A percentile compares a stretch with the other conserved stretches of the same genome.
Conservation (phyloP, 495 filamentous ascomycete genomes). For the Tuber umbilicatum region DNA sequence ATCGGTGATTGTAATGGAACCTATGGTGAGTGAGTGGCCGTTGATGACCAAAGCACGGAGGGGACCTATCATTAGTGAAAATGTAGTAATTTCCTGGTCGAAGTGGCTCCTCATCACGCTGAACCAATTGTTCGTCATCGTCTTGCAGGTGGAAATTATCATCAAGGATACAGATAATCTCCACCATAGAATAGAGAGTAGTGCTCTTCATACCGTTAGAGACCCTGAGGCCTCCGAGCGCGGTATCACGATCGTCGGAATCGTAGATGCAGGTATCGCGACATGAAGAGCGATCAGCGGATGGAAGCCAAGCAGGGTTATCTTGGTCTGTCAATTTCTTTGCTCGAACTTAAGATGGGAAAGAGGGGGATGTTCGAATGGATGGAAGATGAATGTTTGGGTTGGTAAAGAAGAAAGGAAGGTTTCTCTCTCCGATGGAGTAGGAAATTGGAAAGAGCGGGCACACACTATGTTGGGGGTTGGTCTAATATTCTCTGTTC, state of each 20-base stretch:
- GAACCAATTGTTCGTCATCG: constrained; percentile 35
- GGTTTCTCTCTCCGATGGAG: too few relatives aligned
- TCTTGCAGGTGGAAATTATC: constrained; percentile 33
- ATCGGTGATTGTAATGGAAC: constrained; percentile 38
- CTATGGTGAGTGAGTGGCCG: too few relatives aligned
- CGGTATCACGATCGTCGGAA: constrained; percentile 35
- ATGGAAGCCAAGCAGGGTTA: too few relatives aligned
- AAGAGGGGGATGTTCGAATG: too few relatives aligned
- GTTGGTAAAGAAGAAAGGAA: too few relatives aligned
- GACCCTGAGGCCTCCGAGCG: constrained; percentile 42
- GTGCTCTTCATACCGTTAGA: constrained; percentile 43
- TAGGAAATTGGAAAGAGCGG: too few relatives aligned
- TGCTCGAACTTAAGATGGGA: too few relatives aligned
- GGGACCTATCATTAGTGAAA: constrained; percentile 19
- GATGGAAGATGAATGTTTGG: too few relatives aligned
- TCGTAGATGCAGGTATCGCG: constrained; percentile 43
- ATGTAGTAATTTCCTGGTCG: constrained; percentile 42
- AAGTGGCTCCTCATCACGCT: constrained; percentile 37
- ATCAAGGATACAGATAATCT: constrained; percentile 34
- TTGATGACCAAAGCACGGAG: too few relatives aligned
- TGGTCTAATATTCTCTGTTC: too few relatives aligned
- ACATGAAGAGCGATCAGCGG: constrained; percentile 32
- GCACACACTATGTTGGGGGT: too few relatives aligned
- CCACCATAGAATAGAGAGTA: constrained; percentile 43
- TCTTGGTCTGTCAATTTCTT: too few relatives aligned